A percentile compares a stretch with the other conserved stretches of the same genome.
These are phyloP conservation scores for Aureobasidium uvarum DNA, from an alignment of 2,329 filamentous ascomycete species.

Conservation along the genomic window DNA sequence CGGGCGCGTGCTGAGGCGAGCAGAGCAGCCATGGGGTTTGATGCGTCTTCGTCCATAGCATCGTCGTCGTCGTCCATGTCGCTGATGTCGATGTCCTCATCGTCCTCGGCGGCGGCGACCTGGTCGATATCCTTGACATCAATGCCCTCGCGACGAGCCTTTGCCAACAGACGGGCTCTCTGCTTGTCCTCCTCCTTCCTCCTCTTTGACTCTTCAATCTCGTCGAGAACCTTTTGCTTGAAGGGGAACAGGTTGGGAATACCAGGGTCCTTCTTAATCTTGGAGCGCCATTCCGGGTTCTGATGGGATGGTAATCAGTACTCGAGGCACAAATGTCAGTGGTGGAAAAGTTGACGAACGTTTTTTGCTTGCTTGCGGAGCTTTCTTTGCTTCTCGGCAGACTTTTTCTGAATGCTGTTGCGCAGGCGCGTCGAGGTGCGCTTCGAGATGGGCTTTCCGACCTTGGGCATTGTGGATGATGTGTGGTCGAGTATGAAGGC, in stretches of 20 bases:
- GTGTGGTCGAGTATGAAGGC: constrained; percentile 4
- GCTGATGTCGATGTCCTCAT: constrained; percentile 52
- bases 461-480: constrained; percentile 24
- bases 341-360: constrained; percentile 39
- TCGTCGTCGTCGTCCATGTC: constrained; percentile 56
- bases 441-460: constrained; percentile 79
- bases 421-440: constrained; percentile 82
- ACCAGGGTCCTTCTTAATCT: constrained; percentile 95
- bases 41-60: constrained; percentile 61
- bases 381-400: constrained; percentile 87
- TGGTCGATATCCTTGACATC: constrained; percentile 40
- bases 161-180: constrained; percentile 67
- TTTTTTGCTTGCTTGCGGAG: constrained; percentile 85
- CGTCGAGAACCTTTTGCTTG: constrained; percentile 90
- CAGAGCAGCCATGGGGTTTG: constrained; percentile 90
- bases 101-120: constrained; percentile 42
- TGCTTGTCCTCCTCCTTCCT: constrained; percentile 76
- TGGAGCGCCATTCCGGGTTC: constrained; percentile 95
- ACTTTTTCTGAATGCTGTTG: constrained; percentile 94
- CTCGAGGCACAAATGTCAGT: background rate
- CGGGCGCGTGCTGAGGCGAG: constrained; percentile 78
- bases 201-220: constrained; percentile 86
- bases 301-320: constrained; percentile 38
- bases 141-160: constrained; percentile 43
- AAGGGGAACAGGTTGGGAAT: constrained; percentile 97